These are phyloP conservation scores for Aspergillus unguis DNA, from an alignment of 2,329 filamentous ascomycete genomes.

Conservation along the genomic window DNA sequence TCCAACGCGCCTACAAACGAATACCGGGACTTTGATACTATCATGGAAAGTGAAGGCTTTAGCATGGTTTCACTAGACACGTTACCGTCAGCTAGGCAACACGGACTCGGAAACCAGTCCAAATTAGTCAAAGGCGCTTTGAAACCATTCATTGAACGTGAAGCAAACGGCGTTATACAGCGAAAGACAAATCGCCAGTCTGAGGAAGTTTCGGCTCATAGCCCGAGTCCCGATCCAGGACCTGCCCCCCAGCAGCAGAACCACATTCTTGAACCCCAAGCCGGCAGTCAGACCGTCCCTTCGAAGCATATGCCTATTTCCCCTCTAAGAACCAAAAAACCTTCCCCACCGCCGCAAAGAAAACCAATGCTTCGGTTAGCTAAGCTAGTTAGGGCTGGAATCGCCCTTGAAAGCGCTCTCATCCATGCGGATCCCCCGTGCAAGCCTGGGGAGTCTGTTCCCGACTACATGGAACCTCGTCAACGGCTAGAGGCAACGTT, in stretches of 20 bases:
- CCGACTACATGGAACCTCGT: constrained; percentile 22
- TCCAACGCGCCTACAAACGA: constrained; percentile 39
- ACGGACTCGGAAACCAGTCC: constrained; percentile 34
- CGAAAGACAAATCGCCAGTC: constrained; percentile 24
- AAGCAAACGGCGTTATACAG: constrained; percentile 26
- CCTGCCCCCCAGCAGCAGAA: background rate
- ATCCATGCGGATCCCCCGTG: constrained; percentile 13
- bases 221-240: constrained; percentile 6
- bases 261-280: background rate
- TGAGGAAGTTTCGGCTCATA: constrained; percentile 15
- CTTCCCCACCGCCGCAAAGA: constrained; percentile 9
- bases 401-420: constrained; percentile 37
- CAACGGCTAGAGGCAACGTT: constrained; percentile 36
- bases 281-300: background rate
- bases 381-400: constrained; percentile 36
- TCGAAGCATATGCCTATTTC: constrained; percentile 4
- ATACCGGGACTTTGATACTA: constrained; percentile 51
- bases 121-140: constrained; percentile 25
- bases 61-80: constrained; percentile 57
- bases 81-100: constrained; percentile 48
- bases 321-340: constrained; percentile 8
- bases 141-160: constrained; percentile 28
- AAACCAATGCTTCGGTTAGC: constrained; percentile 28
- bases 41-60: constrained; percentile 57
- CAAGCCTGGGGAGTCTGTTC: constrained; percentile 10